Evolutionary conservation across 345 rosid genomes (phyloP).

Genomic region (Boechera retrofracta): DNA sequence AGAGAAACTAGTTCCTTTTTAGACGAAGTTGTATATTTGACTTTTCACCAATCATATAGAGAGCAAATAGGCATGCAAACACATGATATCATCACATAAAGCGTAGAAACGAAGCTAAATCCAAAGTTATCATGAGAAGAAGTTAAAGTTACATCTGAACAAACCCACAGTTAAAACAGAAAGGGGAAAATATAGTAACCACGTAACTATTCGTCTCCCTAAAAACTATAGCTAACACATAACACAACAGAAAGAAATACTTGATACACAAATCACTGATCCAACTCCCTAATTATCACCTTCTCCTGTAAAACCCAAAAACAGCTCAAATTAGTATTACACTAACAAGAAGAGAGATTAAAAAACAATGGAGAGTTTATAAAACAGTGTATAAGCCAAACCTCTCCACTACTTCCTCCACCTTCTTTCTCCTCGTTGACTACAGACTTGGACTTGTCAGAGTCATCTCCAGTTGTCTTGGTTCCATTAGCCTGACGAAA

Average conservation of each 20-base stretch:
- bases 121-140: constrained; percentile 32
- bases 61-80: neutral
- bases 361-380: neutral
- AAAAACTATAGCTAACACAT: constrained; percentile 38
- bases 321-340: neutral
- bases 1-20: neutral
- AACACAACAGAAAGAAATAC: constrained; percentile 33
- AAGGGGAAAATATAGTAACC: constrained; percentile 5
- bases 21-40: neutral
- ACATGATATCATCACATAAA: neutral
- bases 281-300: constrained; percentile 52
- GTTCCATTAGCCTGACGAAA: constrained; percentile 57
- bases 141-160: constrained; percentile 43
- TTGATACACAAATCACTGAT: constrained; percentile 30
- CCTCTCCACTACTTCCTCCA: constrained; percentile 39
- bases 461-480: constrained; percentile 55
- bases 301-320: constrained; percentile 49
- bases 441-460: constrained; percentile 85
- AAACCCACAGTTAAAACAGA: constrained; percentile 34
- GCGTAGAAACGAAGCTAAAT: constrained; percentile 33
- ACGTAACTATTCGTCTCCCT: constrained; percentile 26
- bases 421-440: constrained; percentile 46
- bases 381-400: neutral
- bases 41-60: neutral
- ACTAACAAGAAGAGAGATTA: neutral